phyloP scores from a whole-genome alignment of 1,139 yeast species.

The Diutina catenulata region DNA sequence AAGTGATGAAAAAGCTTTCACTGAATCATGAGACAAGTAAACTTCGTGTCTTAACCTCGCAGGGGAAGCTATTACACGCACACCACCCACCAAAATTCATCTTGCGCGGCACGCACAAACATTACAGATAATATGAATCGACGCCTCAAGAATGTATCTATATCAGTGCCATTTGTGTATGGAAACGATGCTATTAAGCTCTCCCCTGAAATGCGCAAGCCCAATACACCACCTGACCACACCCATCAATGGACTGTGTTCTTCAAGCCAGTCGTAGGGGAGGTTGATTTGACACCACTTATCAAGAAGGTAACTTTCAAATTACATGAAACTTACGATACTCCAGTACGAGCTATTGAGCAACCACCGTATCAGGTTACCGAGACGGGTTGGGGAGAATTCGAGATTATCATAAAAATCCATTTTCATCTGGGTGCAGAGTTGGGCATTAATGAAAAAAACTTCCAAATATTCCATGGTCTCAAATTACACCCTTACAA shows the following conservation, averaged over 20 bases:
- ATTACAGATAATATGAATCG: conserved; percentile 11
- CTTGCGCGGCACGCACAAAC: neutral
- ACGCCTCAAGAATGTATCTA: conserved; percentile 55
- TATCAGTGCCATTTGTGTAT: conserved; percentile 75
- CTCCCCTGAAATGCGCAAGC: conserved; percentile 47
- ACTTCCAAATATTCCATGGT: conserved; percentile 77
- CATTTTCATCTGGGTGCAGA: conserved; percentile 74
- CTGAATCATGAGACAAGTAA: neutral
- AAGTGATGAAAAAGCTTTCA: neutral
- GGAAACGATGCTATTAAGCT: conserved; percentile 81
- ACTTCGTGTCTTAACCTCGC: neutral
- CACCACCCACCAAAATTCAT: neutral
- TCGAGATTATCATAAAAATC: conserved; percentile 80
- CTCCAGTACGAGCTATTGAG: conserved; percentile 74
- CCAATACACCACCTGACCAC: conserved; percentile 75
- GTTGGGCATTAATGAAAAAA: conserved; percentile 62
- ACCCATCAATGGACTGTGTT: conserved; percentile 96
- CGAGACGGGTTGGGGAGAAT: conserved; percentile 99
- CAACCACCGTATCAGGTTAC: conserved; percentile 89
- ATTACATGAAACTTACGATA: conserved; percentile 86
- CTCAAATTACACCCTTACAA: conserved; percentile 85
- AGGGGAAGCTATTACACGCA: neutral
- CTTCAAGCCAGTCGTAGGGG: conserved; percentile 71
- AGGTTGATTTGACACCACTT: conserved; percentile 65
- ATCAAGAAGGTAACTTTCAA: conserved; percentile 89